Evolutionary conservation across 2,329 filamentous ascomycete species (phyloP).

Genomic region (Cordyceps pruinosa): DNA sequence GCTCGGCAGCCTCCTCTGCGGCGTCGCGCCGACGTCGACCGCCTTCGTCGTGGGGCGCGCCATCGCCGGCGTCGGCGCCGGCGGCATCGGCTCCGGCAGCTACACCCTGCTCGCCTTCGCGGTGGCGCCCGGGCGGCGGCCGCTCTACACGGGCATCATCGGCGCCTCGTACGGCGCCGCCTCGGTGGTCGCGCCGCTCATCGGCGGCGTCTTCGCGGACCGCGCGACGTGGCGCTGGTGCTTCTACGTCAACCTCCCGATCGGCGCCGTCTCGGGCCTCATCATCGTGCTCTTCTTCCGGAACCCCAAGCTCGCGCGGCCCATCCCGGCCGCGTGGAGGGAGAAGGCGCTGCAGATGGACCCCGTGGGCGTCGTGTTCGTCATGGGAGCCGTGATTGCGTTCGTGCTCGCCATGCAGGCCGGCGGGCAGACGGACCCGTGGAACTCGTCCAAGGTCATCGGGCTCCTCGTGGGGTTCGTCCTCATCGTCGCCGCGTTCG

Average conservation of each 20-base stretch:
- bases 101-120: constrained; percentile 35
- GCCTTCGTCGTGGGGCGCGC: constrained; percentile 40
- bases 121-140: constrained; percentile 17
- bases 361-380: constrained; percentile 23
- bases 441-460: constrained; percentile 28
- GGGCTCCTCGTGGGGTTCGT: constrained; percentile 27
- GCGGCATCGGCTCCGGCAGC: constrained; percentile 36
- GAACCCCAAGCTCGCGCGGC: constrained; percentile 26
- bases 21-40: constrained; percentile 32
- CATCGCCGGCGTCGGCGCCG: constrained; percentile 34
- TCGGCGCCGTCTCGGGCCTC: constrained; percentile 12
- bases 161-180: constrained; percentile 18
- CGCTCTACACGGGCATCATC: constrained; percentile 19
- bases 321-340: constrained; percentile 21
- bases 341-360: constrained; percentile 32
- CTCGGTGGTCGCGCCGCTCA: constrained; percentile 18
- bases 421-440: constrained; percentile 32
- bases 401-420: constrained; percentile 35
- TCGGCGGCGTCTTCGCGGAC: constrained; percentile 21
- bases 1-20: constrained; percentile 35
- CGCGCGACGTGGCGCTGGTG: constrained; percentile 11
- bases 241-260: constrained; percentile 22
- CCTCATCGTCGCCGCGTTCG: constrained; percentile 23
- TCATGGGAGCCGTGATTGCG: constrained; percentile 33
- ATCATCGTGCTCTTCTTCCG: constrained; percentile 26